Conservation (phyloP, 345 rosid species). For the Erysimum cheiranthoides region DNA sequence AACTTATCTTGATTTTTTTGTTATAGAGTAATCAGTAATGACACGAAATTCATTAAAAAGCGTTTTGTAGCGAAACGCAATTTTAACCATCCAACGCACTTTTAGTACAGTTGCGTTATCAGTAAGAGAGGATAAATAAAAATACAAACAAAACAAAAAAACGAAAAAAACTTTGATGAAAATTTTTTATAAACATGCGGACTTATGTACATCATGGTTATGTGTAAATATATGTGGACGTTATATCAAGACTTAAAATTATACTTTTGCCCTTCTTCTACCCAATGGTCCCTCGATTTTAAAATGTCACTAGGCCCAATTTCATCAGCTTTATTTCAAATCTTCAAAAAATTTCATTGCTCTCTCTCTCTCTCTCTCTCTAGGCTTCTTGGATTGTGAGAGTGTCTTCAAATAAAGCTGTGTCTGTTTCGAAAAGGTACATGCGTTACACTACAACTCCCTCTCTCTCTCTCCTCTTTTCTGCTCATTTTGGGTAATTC, state of each 20-base stretch:
- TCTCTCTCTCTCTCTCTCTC: conserved; percentile 26
- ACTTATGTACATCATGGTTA: not conserved
- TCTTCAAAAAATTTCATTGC: conserved; percentile 25
- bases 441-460: conserved; percentile 30
- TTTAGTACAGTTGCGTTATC: not conserved
- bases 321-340: conserved; percentile 49
- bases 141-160: conserved; percentile 8
- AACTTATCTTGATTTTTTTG: too few species aligned
- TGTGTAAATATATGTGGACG: conserved; percentile 34
- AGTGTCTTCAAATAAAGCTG: conserved; percentile 44
- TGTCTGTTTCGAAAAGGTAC: conserved; percentile 40
- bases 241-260: not conserved
- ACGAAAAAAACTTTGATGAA: too few species aligned
- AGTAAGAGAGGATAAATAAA: not conserved
- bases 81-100: not conserved
- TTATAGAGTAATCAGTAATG: too few species aligned
- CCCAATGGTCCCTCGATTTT: conserved; percentile 38
- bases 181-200: too few species aligned
- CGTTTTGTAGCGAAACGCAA: conserved; percentile 12
- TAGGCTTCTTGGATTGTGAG: conserved; percentile 40
- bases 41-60: too few species aligned
- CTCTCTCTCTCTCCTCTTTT: conserved; percentile 27
- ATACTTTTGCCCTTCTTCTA: conserved; percentile 17
- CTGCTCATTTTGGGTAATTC: conserved; percentile 25
- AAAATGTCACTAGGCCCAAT: conserved; percentile 16